Base-by-base conservation (phyloP, 164 flowering plant species). In the Stephania cephalantha region DNA sequence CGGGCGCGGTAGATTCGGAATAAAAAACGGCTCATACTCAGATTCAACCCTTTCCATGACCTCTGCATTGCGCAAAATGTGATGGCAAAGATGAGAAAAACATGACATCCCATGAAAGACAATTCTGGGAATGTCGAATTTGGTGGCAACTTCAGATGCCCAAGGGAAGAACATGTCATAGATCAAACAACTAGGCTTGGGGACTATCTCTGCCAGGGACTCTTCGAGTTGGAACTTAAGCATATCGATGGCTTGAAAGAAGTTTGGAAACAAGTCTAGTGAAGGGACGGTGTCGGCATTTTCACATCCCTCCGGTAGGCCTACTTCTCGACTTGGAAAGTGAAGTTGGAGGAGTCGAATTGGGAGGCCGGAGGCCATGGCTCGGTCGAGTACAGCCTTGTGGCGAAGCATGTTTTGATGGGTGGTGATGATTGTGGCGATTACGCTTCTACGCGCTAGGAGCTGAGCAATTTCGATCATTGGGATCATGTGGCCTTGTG, bases 381-480 rank as follows among this genome's bases (percentile, higher is more conserved):
- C 82, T 0, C 84, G 77, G 45, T 68, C 66, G 20, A 84, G 50
- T 22, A 42, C 45, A 0, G 79, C 0, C 5, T 77, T 30, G 69
- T 79, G 70, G 0, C 88, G 78, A 0, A 70, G 30, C 7, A 85
- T 84, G 68, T 85, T 86, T 11, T 48, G 64, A 3, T 86, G 89
- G 0, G 92, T 89, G n/a, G 90, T 84, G 79, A 88, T 48, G 4
- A 90, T 64, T 73, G 88, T 85, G 63, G 87, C 75, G 1, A 35
- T 52, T 2, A 77, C 78, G 2, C 88, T 85, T 0, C 46, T 84
- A 5, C 70, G 75, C 0, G 90, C 84, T 7, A 90, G 50, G 7
- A 87, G 1, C 48, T 71, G 79, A 20, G 88, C 95, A 1, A 90
- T 84, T 82, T 89, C 95, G 1, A 84, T 74, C 88, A 89, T 78